A percentile compares a stretch with the other conserved stretches of the same genome.
phyloP scores from a whole-genome alignment of 768 basidiomycete genomes.

The Fistulinella prunicolor region DNA sequence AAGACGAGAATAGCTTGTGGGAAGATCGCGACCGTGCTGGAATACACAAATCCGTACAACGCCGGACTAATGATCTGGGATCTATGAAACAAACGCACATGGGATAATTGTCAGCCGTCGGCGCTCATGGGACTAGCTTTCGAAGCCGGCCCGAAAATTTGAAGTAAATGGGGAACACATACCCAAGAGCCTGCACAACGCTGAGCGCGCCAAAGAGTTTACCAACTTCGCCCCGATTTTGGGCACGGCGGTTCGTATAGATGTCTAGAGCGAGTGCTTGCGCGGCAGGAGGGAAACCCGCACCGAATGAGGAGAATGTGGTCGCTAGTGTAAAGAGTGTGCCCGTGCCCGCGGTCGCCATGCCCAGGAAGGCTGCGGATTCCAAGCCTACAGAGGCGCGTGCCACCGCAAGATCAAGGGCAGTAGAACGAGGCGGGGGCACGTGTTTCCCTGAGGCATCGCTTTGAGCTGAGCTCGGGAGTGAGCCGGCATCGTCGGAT shows the following conservation, averaged over 20 bases:
- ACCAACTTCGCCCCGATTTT: constrained; percentile 53
- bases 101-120: background rate
- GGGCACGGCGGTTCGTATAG: constrained; percentile 50
- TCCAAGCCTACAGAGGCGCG: constrained; percentile 61
- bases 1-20: constrained; percentile 71
- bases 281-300: constrained; percentile 61
- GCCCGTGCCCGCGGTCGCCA: constrained; percentile 48
- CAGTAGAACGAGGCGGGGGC: constrained; percentile 35
- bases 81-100: constrained; percentile 33
- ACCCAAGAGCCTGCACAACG: constrained; percentile 70
- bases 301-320: constrained; percentile 53
- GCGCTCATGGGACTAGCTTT: background rate
- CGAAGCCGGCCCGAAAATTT: too few relatives aligned
- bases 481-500: constrained; percentile 2
- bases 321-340: constrained; percentile 50
- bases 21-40: constrained; percentile 64
- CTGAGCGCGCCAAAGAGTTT: constrained; percentile 78
- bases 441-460: background rate
- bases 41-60: constrained; percentile 69
- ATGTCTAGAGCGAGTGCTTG: constrained; percentile 72
- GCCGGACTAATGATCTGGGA: constrained; percentile 68
- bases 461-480: constrained; percentile 1
- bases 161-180: constrained; percentile 9
- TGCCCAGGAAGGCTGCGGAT: constrained; percentile 44
- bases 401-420: constrained; percentile 70